Percentiles rank a stretch among this genome's conserved stretches.
Conservation (phyloP, 1,284 basidiomycete species). For the Puccinia hordei region DNA sequence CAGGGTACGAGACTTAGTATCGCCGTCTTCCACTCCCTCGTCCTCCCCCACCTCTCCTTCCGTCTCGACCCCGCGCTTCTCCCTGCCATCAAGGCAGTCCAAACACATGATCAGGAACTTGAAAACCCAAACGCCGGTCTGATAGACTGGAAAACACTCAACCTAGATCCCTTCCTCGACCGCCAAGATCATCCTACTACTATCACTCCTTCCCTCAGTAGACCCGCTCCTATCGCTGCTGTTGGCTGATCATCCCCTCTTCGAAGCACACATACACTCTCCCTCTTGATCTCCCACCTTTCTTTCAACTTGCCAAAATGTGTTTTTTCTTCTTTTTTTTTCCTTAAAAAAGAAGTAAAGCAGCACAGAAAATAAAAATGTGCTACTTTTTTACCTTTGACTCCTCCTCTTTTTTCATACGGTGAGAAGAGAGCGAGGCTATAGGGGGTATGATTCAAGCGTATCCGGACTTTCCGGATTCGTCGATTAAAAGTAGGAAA, state of each 20-base stretch:
- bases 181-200: not conserved
- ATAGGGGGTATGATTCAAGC: too few relatives aligned
- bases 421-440: too few relatives aligned
- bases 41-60: slow-evolving; percentile 46
- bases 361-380: too few relatives aligned
- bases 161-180: slow-evolving; percentile 15
- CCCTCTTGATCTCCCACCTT: not conserved
- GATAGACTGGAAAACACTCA: slow-evolving; percentile 11
- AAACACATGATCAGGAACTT: slow-evolving; percentile 30
- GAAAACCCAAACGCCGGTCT: slow-evolving; percentile 5
- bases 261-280: too few relatives aligned
- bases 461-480: too few relatives aligned
- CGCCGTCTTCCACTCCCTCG: slow-evolving; percentile 47
- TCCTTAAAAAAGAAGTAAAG: too few relatives aligned
- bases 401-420: too few relatives aligned
- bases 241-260: not conserved
- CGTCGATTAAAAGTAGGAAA: too few relatives aligned
- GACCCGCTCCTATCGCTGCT: not conserved
- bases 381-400: too few relatives aligned
- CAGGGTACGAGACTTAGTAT: slow-evolving; percentile 45
- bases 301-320: not conserved
- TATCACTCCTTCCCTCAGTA: not conserved
- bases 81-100: slow-evolving; percentile 44
- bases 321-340: too few relatives aligned
- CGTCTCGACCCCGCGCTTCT: slow-evolving; percentile 27